Base-by-base conservation (phyloP, 306 rosid species). In the Malus asiatica region DNA sequence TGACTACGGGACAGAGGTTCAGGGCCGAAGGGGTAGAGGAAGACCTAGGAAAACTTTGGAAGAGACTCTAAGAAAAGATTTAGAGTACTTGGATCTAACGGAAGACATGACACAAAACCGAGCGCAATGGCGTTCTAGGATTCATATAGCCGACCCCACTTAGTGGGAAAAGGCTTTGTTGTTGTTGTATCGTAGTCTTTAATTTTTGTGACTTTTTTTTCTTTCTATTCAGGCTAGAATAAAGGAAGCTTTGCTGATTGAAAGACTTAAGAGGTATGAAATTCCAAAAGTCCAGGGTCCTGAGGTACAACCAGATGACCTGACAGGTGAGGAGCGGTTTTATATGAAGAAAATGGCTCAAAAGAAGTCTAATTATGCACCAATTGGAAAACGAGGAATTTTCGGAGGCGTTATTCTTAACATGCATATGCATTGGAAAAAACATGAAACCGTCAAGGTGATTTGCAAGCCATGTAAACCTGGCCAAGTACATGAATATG, bases 401-500 rank as follows among this genome's bases (percentile, higher is more conserved):
- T 95, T 95, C 79, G 97, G 98, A 63, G 98, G 97, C 60, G 93
- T 95, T 78, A 80, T 95, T 88, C 95, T 95, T 69, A 95, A 95
- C 77, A 90, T 95, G 98, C 97, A 95, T 76, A 80, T 95, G 98
- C 98, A 92, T 80, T 92, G 98, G 98, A 94, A 94, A 82, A 94
- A 87, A 82, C 98, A 94, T n/a, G 97, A 95, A 81, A 92, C 97
- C 2, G 96, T 90, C 30, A 89, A 90, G 89, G 91, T 86, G 82
- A 84, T 90, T 29, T 95, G 95, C 91, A 92, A 95, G 74, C 88
- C 92, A 35, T 83, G 96, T 82, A 90, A 90, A 79, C 98, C 97
- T 65, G 96, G 92, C 77, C 93, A 90, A 79, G 90, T 87, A 44
- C 93, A 90, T 2, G 97, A 92, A 27, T 95, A 87, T 73, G 96